Evolutionary conservation across 108 stramenopile genomes (phyloP), one percentile per base, ranked within the genome.

Genomic region (Nitzschia palea): DNA sequence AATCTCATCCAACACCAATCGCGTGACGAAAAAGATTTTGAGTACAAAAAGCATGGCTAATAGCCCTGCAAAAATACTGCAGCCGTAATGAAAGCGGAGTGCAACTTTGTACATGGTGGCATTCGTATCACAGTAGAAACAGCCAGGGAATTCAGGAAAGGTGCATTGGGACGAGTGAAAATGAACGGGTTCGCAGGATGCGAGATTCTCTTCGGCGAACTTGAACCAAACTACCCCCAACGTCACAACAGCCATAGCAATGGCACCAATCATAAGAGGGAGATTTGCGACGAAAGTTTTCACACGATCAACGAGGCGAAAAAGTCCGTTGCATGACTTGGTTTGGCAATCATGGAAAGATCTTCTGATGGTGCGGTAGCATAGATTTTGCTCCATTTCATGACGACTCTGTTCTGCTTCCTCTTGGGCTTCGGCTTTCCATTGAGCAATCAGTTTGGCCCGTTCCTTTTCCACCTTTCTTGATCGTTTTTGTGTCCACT

Each of bases 161-260:
- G 77, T 72, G 48, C 90, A 91, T 34, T 80, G 79, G 37, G 68
- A 54, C 22, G 77, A 81, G 72, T 91, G 90, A 57, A 88, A 91
- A 31, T 91, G 83, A n/a, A 86, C 84, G n/a, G 83, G 87, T 43
- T 80, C 73, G 43, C 90, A 91, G 5, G 70, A 45, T 34, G 81
- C 61, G 22, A 82, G 47, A 33, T 82, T 85, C 53, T 85, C 86
- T 84, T 91, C 90, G 1, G 84, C 73, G 62, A 87, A 86, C 56
- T 88, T 88, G 73, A 91, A 91, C 90, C 90, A 91, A 26, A 85
- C 90, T 8, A 91, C 84, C 9, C 90, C 90, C 23, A 91, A 65
- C 0, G 80, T 79, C 9, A 67, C 81, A 59, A 83, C 74, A 25
- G 87, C 83, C 44, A 91, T 58, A 2, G 87, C 90, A 52, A 91